Evolutionary conservation across 495 filamentous ascomycete species (phyloP).

Genomic region (Penicillium bovifimosum): DNA sequence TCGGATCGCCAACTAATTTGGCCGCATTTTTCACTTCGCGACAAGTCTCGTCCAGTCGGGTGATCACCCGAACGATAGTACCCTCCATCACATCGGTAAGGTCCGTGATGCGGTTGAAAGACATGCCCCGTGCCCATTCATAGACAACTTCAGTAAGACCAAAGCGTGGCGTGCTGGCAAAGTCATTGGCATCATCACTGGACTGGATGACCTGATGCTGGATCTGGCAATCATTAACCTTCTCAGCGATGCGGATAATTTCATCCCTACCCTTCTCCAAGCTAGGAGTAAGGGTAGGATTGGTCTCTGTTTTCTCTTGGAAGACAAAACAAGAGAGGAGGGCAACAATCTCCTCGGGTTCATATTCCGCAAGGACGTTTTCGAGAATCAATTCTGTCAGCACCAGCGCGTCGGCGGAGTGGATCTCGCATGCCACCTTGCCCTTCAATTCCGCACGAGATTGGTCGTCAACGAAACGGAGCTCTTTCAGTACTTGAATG

Average conservation of each 20-base stretch:
- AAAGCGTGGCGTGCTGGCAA: constrained; percentile 78
- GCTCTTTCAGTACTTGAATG: constrained; percentile 81
- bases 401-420: constrained; percentile 96
- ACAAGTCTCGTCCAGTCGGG: constrained; percentile 89
- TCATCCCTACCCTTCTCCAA: constrained; percentile 79
- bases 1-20: constrained; percentile 91
- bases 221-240: constrained; percentile 82
- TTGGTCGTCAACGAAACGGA: constrained; percentile 81
- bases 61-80: constrained; percentile 91
- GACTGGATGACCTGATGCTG: constrained; percentile 86
- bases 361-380: constrained; percentile 91
- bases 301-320: constrained; percentile 87
- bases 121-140: constrained; percentile 97
- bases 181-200: constrained; percentile 85
- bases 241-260: constrained; percentile 83
- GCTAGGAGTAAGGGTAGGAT: constrained; percentile 75
- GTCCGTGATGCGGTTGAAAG: constrained; percentile 95
- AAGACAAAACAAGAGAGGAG: constrained; percentile 96
- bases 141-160: constrained; percentile 96
- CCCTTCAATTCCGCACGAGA: constrained; percentile 89
- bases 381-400: constrained; percentile 94
- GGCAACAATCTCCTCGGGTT: constrained; percentile 94
- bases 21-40: constrained; percentile 96
- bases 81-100: constrained; percentile 96
- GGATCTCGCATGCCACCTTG: constrained; percentile 97